Percentiles rank a stretch among this genome's conserved stretches.
phyloP scores from a whole-genome alignment of 2,329 filamentous ascomycete species.

The Neofusicoccum sp. region DNA sequence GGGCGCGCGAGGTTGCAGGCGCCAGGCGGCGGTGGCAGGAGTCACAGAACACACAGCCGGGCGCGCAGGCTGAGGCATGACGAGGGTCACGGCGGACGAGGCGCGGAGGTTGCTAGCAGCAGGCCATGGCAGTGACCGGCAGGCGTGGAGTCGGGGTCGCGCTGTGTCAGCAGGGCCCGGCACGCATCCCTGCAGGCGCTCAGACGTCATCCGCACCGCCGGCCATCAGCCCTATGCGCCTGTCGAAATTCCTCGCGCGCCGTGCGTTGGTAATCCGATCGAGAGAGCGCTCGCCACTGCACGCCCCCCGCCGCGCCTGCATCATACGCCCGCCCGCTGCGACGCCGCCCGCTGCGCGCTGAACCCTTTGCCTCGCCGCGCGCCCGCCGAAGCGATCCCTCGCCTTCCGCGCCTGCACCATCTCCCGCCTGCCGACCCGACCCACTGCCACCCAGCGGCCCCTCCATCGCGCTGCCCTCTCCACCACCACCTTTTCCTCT shows the following conservation, averaged over 20 bases:
- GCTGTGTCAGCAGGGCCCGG: conserved; percentile 1
- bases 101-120: conserved; percentile 3
- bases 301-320: neutral
- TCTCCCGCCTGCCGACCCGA: conserved; percentile 12
- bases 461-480: conserved; percentile 4
- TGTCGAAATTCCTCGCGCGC: conserved; percentile 12
- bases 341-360: neutral
- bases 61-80: neutral
- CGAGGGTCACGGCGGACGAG: neutral
- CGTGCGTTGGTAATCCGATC: conserved; percentile 7
- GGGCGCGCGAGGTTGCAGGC: neutral
- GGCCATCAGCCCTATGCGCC: conserved; percentile 1
- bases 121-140: neutral
- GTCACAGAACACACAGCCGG: conserved; percentile 1
- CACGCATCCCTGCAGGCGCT: neutral
- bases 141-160: neutral
- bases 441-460: conserved; percentile 8
- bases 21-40: neutral
- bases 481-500: conserved; percentile 14
- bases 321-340: neutral
- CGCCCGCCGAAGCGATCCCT: neutral
- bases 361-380: neutral
- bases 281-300: neutral
- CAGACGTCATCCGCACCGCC: conserved; percentile 8
- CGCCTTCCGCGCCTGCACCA: neutral